Evolutionary conservation across 371 early-diverging fungal species (phyloP).

Genomic region (Caulochytrium protostelioides): DNA sequence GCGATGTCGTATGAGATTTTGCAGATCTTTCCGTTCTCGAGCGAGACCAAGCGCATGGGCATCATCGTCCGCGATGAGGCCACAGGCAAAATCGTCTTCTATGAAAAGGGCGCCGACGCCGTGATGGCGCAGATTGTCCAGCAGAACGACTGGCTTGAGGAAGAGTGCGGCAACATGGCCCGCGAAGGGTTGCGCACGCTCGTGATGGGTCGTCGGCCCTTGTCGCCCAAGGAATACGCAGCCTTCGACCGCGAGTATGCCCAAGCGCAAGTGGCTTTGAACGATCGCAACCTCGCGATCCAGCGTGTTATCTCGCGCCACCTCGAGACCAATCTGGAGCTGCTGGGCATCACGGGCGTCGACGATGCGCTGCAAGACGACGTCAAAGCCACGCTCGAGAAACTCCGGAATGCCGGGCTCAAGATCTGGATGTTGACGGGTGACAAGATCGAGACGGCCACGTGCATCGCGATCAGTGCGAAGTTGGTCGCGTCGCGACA

Average conservation of each 20-base stretch:
- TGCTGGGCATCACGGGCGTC: slow-evolving; percentile 96
- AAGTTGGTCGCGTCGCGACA: slow-evolving; percentile 71
- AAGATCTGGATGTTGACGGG: slow-evolving; percentile 99
- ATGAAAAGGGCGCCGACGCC: slow-evolving; percentile 94
- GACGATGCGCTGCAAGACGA: slow-evolving; percentile 96
- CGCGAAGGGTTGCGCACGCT: slow-evolving; percentile 96
- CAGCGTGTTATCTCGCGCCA: slow-evolving; percentile 39
- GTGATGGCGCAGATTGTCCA: slow-evolving; percentile 84
- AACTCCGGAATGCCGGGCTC: slow-evolving; percentile 85
- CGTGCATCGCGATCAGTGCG: slow-evolving; percentile 83
- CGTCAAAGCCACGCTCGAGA: slow-evolving; percentile 78
- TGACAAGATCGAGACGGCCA: slow-evolving; percentile 99
- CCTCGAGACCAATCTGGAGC: slow-evolving; percentile 71
- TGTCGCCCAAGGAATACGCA: slow-evolving; percentile 50
- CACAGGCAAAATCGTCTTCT: slow-evolving; percentile 51
- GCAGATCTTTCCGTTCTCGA: slow-evolving; percentile 91
- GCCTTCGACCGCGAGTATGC: slow-evolving; percentile 35
- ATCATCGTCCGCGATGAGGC: slow-evolving; percentile 61
- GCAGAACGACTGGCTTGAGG: slow-evolving; percentile 95
- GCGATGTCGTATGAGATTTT: slow-evolving; percentile 47
- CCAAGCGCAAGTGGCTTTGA: not conserved
- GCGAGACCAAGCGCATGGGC: slow-evolving; percentile 98
- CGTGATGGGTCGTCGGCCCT: slow-evolving; percentile 70
- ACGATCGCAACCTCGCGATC: slow-evolving; percentile 44
- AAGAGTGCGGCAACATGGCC: slow-evolving; percentile 98